These are phyloP conservation scores for Aspergillus asperescens DNA, from an alignment of 495 filamentous ascomycete species.

Conservation along the genomic window DNA sequence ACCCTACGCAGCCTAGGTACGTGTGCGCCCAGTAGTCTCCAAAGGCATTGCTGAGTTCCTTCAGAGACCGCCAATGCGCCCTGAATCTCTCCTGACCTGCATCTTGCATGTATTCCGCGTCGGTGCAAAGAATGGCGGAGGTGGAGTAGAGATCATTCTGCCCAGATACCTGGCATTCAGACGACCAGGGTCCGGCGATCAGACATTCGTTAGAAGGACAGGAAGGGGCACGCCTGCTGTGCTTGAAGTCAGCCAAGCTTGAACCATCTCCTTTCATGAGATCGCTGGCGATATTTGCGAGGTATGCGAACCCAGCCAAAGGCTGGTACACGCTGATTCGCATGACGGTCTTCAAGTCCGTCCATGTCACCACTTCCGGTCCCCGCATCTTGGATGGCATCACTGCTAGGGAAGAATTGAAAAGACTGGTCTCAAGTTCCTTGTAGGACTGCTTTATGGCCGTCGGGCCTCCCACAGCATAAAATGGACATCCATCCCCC, in stretches of 20 bases:
- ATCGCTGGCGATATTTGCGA: constrained; percentile 51
- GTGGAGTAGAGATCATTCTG: constrained; percentile 37
- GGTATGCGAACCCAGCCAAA: constrained; percentile 48
- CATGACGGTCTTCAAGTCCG: constrained; percentile 33
- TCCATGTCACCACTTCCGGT: constrained; percentile 41
- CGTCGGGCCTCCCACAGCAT: constrained; percentile 31
- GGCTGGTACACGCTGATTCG: constrained; percentile 51
- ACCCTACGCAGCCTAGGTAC: constrained; percentile 52
- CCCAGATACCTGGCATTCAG: constrained; percentile 39
- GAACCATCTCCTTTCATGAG: constrained; percentile 51
- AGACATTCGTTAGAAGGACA: constrained; percentile 39
- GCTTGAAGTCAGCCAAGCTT: constrained; percentile 46
- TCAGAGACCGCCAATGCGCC: constrained; percentile 40
- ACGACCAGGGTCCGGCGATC: constrained; percentile 33
- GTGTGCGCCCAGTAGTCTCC: constrained; percentile 58
- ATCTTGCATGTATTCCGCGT: constrained; percentile 44
- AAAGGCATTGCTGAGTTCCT: constrained; percentile 40
- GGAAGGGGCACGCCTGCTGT: constrained; percentile 24
- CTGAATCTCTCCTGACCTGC: constrained; percentile 42
- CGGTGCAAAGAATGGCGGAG: constrained; percentile 58
- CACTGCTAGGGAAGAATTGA: constrained; percentile 45
- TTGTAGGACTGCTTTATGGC: constrained; percentile 40
- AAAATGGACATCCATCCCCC: constrained; percentile 41
- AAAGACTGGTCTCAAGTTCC: constrained; percentile 32
- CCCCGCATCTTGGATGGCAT: constrained; percentile 28